Evolutionary conservation across 257 asterid species (phyloP), one percentile per base, ranked within the genome.

Genomic region (Misopates orontium): DNA sequence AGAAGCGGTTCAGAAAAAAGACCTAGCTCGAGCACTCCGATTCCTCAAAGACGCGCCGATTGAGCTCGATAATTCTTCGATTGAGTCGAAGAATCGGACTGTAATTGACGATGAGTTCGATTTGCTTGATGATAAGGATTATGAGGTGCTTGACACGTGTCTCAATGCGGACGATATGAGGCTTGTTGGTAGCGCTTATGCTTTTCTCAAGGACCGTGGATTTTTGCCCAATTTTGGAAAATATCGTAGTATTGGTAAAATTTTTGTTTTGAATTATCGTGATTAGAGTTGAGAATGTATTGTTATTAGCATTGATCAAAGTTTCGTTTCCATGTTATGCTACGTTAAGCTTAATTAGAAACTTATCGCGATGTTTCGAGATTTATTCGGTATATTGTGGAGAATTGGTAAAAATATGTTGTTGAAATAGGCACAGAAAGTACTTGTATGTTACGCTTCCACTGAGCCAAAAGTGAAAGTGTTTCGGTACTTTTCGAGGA

Each of bases 91-190:
- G n/a, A n/a, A 24, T 50, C 59, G 69, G 22, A 70, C 73, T 45
- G 42, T 42, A 4, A 54, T 40, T 12, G 74, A 44, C 4, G 70
- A 24, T 13, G 73, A 48, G 23, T 59, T 65, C 31, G 79, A 69
- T 54, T 61, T 71, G 59, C 54, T 70, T 21, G 84, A n/a, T n/a
- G 77, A 45, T 53, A 78, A 91, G 80, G 89, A 92, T 68, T 92
- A 95, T 96, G 84, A 85, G 69, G 85, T 93, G 50, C 59, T 92
- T 62, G 96, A 89, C 75, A 86, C 98, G 45, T 89, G 96, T 76
- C 78, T 92, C 84, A 92, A 87, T 82, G 98, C 97, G 40, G 98
- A 92, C 76, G 97, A 93, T 74, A 78, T 93, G 97, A 78, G 79
- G 75, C 97, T 93, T 51, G 98, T 93, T 47, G 95, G 77, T 9